A percentile compares a stretch with the other conserved stretches of the same genome.
Conservation (phyloP, 805 yeast genomes). For the Zygosaccharomyces bisporus region DNA sequence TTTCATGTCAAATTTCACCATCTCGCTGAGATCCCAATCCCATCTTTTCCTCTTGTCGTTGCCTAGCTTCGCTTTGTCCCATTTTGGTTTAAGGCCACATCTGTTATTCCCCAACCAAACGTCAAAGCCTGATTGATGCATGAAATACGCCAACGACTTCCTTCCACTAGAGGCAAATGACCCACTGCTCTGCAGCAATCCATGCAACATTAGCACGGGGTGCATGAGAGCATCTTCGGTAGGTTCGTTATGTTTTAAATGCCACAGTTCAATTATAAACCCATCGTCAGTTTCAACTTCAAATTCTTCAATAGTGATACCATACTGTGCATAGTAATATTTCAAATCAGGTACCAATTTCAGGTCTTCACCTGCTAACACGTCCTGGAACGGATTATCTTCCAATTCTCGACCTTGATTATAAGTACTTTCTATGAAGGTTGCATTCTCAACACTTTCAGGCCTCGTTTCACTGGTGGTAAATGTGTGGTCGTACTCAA, state of each 20-base stretch:
- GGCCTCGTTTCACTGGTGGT: constrained; percentile 21
- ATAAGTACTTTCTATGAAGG: constrained; percentile 9
- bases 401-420: constrained; percentile 12
- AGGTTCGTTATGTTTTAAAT: constrained; percentile 33
- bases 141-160: constrained; percentile 65
- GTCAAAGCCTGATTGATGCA: constrained; percentile 59
- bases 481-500: constrained; percentile 32
- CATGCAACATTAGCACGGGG: constrained; percentile 81
- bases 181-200: constrained; percentile 81
- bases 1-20: constrained; percentile 77
- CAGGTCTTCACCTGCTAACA: constrained; percentile 26
- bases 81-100: constrained; percentile 76
- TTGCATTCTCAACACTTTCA: constrained; percentile 8
- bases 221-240: constrained; percentile 32
- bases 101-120: constrained; percentile 92
- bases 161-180: constrained; percentile 81
- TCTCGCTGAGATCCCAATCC: constrained; percentile 90
- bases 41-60: constrained; percentile 50
- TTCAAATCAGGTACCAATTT: constrained; percentile 50
- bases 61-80: constrained; percentile 42
- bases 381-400: constrained; percentile 31
- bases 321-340: constrained; percentile 64
- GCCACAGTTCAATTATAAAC: constrained; percentile 60
- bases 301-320: constrained; percentile 55
- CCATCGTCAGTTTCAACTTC: constrained; percentile 76